Percentiles rank a stretch among this genome's conserved stretches.
Evolutionary conservation across 805 yeast genomes (phyloP).

Genomic region (Yarrowia keelungensis): DNA sequence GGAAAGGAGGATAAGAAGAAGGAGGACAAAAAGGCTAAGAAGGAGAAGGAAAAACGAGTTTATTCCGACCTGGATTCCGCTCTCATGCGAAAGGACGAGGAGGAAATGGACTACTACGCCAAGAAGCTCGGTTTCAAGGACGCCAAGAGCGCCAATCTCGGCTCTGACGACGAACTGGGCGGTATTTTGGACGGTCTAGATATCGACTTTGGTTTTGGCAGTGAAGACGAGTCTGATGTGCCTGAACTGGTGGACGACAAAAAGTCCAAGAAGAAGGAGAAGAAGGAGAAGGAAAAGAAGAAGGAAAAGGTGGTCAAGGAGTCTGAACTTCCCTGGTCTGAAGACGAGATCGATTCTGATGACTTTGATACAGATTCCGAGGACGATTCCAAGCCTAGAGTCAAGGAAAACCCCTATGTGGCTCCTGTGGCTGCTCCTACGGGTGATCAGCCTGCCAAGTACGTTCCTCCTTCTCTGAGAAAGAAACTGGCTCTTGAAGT

Average conservation of each 20-base stretch:
- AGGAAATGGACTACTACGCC: constrained; percentile 82
- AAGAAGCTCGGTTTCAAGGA: constrained; percentile 73
- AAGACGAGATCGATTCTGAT: constrained; percentile 45
- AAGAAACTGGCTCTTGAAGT: constrained; percentile 53
- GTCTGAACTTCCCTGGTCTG: constrained; percentile 40
- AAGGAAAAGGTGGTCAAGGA: constrained; percentile 43
- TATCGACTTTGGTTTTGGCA: constrained; percentile 51
- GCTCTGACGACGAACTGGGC: constrained; percentile 71
- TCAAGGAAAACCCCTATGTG: constrained; percentile 74
- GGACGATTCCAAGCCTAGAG: constrained; percentile 37
- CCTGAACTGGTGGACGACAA: constrained; percentile 37
- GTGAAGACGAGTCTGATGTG: constrained; percentile 40
- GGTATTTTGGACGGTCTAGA: constrained; percentile 84
- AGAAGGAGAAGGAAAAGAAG: constrained; percentile 42
- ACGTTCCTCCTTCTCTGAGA: constrained; percentile 89
- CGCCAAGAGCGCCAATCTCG: constrained; percentile 54
- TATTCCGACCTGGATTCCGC: constrained; percentile 57
- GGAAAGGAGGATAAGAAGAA: constrained; percentile 42
- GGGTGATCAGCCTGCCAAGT: constrained; percentile 52
- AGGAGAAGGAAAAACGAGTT: constrained; percentile 23
- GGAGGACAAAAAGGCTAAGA: constrained; percentile 45
- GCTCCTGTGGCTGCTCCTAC: constrained; percentile 44
- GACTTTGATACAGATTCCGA: constrained; percentile 45
- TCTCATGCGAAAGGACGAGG: constrained; percentile 66
- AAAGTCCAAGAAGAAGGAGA: constrained; percentile 42